Evolutionary conservation across 1,284 basidiomycete genomes (phyloP), one percentile per base, ranked within the genome.

Genomic region (Mycosarcoma maydis): DNA sequence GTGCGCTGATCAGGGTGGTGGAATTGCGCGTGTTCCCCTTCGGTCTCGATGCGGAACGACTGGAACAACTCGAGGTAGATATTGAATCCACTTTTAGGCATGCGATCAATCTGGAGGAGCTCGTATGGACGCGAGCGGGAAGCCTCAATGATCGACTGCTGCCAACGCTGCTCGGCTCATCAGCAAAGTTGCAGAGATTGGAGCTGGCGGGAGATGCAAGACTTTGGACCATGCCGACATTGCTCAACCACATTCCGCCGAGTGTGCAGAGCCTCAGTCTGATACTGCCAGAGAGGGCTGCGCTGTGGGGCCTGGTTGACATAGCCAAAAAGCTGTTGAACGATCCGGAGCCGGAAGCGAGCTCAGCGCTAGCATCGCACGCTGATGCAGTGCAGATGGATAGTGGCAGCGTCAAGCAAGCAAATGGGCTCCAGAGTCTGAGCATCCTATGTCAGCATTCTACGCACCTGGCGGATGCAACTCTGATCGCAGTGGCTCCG

Each of bases 101-200:
- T 23, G 69, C 72, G 5, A 36, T 38, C 33, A 56, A 73, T 24
- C 52, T 80, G 9, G 51, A 60, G 17, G 62, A 60, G 36, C 67
- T 80, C 37, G 59, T 60, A 23, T 80, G 79, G 79, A 80, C 79
- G 13, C 39, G 79, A 30, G 75, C 76, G 7, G 79, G 79, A 23
- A 78, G 76, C 26, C 52, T 80, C 34, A 77, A 70, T 34, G 70
- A 79, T 30, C 66, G 77, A 16, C 32, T 77, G 8, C 23, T 79
- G n/a, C 60, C 56, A 29, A 45, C 58, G 27, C 40, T 68, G n/a
- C 62, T 74, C 23, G 38, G 55, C 44, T 52, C 44, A 17, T 58
- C 66, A 11, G 42, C 46, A 2, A 39, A 44, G 20, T 51, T 80
- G 34, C 54, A 46, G 11, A 57, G 50, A 20, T 43, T 80, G 26